Evolutionary conservation across 306 rosid genomes (phyloP), one percentile per base, ranked within the genome.

Genomic region (Calophaca sinica): DNA sequence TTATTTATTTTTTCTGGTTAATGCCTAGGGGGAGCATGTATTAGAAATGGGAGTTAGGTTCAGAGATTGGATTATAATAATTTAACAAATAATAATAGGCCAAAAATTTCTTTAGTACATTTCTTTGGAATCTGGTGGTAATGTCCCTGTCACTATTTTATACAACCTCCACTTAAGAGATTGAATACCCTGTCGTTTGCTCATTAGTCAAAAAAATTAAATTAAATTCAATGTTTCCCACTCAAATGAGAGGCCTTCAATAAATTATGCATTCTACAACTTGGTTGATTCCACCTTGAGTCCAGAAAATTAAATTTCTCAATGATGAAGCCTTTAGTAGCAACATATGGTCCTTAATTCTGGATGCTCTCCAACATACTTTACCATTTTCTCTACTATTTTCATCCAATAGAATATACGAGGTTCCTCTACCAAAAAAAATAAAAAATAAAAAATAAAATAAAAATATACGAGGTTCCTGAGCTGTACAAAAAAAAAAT

Each of bases 21-120:
- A 29, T 70, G 63, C 75, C 35, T 58, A 2, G 50, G 9, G 14
- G 51, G 79, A 57, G 39, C 69, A 82, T 61, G 66, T 42, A 70
- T 36, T 59, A 26, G 50, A 78, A 63, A 50, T 77, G 65, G 74
- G 79, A 44, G 81, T 82, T 84, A 76, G 88, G 86, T 86, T 59
- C 33, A 61, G 33, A 64, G 54, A 58, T 38, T 44, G 48, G 50
- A 26, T 39, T 65, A 62, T 62, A 7, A 73, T 14, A 68, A 50
- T 75, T 73, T 42, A 72, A 70, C 61, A 36, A 63, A 52, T 15
- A 69, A 14, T 66, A 72, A 71, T 45, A 33, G 61, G 58, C 57
- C 68, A 86, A 45, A 58, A 54, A 65, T 66, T 71, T 59, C 35
- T 62, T 7, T 15, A 59, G 36, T 64, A 45, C 59, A 75, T 67